phyloP scores from a whole-genome alignment of 176 grass and related monocot genomes.

The Eremochloa ophiuroides region DNA sequence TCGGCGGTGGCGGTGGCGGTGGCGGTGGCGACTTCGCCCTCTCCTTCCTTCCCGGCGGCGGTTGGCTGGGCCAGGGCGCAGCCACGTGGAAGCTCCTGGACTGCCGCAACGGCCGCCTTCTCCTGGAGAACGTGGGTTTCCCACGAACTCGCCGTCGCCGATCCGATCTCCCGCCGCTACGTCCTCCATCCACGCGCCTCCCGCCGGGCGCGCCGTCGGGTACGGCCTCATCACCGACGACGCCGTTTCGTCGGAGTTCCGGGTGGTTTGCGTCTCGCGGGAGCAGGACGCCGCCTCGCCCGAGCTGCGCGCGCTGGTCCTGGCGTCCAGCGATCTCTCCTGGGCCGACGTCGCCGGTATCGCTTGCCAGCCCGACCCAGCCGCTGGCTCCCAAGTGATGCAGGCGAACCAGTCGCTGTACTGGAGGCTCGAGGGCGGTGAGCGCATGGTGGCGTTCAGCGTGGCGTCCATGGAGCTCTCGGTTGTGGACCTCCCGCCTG shows the following conservation, averaged over 20 bases:
- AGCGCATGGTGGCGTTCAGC: conserved; percentile 20
- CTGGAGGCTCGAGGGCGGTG: conserved; percentile 30
- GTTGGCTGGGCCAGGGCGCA: background rate
- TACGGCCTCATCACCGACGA: conserved; percentile 39
- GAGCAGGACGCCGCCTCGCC: too few species aligned
- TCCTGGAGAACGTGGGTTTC: background rate
- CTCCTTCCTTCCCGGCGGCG: conserved; percentile 32
- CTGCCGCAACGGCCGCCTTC: conserved; percentile 35
- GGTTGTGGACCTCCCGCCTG: conserved; percentile 25
- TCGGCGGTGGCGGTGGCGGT: too few species aligned
- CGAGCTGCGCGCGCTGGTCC: conserved; percentile 12
- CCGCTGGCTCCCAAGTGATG: conserved; percentile 6
- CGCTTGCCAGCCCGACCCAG: background rate
- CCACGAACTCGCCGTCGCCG: conserved; percentile 26
- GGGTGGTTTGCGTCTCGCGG: conserved; percentile 11
- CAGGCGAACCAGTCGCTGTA: conserved; percentile 31
- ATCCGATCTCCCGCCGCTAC: conserved; percentile 13
- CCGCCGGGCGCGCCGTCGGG: conserved; percentile 1
- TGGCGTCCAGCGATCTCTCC: conserved; percentile 20
- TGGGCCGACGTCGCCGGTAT: conserved; percentile 17
- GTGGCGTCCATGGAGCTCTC: conserved; percentile 9
- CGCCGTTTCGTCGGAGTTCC: conserved; percentile 10
- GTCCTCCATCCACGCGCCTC: background rate
- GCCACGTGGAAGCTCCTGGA: conserved; percentile 30
- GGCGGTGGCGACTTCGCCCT: conserved; percentile 11